Conservation (phyloP, 148 eudicot genomes). For the Diospyros lotus region DNA sequence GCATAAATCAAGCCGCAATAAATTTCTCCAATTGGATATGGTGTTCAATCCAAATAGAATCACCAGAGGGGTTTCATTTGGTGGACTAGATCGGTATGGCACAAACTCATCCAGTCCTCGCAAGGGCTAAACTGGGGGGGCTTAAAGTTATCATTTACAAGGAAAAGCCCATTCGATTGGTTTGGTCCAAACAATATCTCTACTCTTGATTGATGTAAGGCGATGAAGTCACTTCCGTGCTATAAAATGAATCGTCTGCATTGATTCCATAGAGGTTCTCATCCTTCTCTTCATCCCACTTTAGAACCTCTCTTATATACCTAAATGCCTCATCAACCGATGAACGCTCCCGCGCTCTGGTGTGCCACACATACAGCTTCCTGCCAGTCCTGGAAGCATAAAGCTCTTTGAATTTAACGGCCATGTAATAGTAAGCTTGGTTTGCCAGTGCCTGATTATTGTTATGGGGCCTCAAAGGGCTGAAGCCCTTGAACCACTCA, state of each 20-base stretch:
- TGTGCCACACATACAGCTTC: constrained; percentile 28
- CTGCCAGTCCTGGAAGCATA: constrained; percentile 22
- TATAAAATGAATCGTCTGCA: constrained; percentile 28
- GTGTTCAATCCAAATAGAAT: not conserved
- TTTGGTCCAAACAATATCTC: not conserved
- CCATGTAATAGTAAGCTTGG: constrained; percentile 30
- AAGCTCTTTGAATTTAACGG: constrained; percentile 27
- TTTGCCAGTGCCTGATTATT: constrained; percentile 22
- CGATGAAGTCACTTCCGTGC: constrained; percentile 21
- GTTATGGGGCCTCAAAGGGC: constrained; percentile 18
- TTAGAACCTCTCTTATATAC: constrained; percentile 27
- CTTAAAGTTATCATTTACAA: not conserved
- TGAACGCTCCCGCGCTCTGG: constrained; percentile 21
- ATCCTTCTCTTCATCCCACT: constrained; percentile 31
- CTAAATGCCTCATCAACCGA: constrained; percentile 24
- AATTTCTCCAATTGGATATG: not conserved
- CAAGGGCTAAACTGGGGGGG: not conserved
- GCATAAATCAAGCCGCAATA: no score
- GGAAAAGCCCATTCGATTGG: not conserved
- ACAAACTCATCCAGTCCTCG: not conserved
- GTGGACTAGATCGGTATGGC: not conserved
- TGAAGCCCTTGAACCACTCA: constrained; percentile 31
- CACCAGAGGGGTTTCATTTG: not conserved
- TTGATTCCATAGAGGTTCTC: constrained; percentile 20
- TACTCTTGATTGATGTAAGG: constrained; percentile 16